Percentiles rank a stretch among this genome's conserved stretches.
Conservation (phyloP, 2,329 filamentous ascomycete genomes). For the Esteya vermicola region DNA sequence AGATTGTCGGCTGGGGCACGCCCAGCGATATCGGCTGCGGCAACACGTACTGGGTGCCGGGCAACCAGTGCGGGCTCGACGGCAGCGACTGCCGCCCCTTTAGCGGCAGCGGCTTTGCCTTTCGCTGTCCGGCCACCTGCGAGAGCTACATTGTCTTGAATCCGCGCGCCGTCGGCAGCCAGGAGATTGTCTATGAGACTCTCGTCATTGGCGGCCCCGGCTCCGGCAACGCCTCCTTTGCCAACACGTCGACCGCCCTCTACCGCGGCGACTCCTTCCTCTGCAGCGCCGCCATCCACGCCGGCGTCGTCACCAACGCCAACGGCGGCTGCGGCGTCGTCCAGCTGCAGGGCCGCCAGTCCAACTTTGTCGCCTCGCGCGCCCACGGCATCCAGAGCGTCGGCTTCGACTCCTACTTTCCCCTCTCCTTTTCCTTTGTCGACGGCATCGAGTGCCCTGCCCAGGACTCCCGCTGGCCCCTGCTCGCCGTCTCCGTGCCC, state of each 20-base stretch:
- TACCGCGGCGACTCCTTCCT: conserved; percentile 81
- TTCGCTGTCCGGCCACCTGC: conserved; percentile 63
- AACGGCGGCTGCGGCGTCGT: conserved; percentile 62
- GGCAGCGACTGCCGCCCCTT: conserved; percentile 66
- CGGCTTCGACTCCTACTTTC: conserved; percentile 78
- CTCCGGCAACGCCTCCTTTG: conserved; percentile 20
- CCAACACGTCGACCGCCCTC: conserved; percentile 29
- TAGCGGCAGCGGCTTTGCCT: conserved; percentile 52
- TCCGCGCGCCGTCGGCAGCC: conserved; percentile 59
- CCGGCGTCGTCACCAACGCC: conserved; percentile 51
- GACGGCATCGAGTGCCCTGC: conserved; percentile 51
- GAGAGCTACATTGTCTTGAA: conserved; percentile 51
- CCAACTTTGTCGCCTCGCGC: conserved; percentile 45
- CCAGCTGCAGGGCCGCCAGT: conserved; percentile 46
- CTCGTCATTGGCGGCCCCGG: conserved; percentile 56
- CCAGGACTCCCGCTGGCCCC: conserved; percentile 67
- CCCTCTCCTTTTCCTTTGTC: conserved; percentile 70
- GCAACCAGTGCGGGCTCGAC: conserved; percentile 60
- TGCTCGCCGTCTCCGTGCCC: conserved; percentile 66
- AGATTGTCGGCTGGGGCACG: conserved; percentile 53
- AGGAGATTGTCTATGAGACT: conserved; percentile 48
- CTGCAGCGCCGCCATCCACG: conserved; percentile 62
- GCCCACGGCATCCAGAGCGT: conserved; percentile 65
- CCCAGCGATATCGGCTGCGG: conserved; percentile 54
- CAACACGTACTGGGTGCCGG: conserved; percentile 54